These are phyloP conservation scores for Pachysandra terminalis DNA, from an alignment of 164 flowering plant genomes.

Conservation along the genomic window DNA sequence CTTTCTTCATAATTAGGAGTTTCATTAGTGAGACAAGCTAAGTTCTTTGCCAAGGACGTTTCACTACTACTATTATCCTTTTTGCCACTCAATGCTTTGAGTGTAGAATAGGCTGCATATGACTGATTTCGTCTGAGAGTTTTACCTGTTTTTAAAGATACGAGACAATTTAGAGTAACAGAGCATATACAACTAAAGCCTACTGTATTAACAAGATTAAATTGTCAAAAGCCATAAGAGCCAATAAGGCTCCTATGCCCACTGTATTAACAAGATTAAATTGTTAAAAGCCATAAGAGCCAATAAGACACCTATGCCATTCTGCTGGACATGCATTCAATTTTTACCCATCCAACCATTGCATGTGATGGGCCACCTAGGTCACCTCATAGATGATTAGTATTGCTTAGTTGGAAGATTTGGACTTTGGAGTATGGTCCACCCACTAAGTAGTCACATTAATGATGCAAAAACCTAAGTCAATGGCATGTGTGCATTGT, in stretches of 20 bases:
- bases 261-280: too few relatives aligned
- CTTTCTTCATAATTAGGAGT: constrained; percentile 20
- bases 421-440: neutral
- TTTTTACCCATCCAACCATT: neutral
- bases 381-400: too few relatives aligned
- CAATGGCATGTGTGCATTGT: neutral
- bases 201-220: too few relatives aligned
- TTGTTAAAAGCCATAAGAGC: too few relatives aligned
- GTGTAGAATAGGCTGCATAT: constrained; percentile 18
- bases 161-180: neutral
- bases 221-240: neutral
- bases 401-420: neutral
- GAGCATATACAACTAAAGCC: neutral
- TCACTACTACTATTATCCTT: constrained; percentile 15
- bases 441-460: neutral
- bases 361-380: neutral
- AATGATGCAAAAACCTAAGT: neutral
- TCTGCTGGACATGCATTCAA: neutral
- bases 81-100: constrained; percentile 6
- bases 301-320: neutral
- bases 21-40: constrained; percentile 71
- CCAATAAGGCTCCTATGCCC: too few relatives aligned
- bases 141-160: constrained; percentile 20
- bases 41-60: constrained; percentile 48
- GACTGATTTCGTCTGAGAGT: constrained; percentile 7